These are phyloP conservation scores for Starmerella scarabaei DNA, from an alignment of 805 yeast species.

Conservation along the genomic window DNA sequence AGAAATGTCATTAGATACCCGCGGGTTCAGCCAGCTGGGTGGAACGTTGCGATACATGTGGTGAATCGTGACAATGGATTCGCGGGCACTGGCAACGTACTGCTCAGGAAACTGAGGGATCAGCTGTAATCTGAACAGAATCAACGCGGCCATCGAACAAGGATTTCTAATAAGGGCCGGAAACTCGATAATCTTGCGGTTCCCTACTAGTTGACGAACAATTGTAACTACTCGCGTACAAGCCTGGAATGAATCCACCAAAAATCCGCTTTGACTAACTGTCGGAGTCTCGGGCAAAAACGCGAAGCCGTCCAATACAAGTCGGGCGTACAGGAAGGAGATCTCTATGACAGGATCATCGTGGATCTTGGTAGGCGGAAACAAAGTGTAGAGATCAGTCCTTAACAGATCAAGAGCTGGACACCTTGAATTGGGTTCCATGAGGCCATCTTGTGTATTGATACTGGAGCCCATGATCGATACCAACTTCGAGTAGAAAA, in stretches of 20 bases:
- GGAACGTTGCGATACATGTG: constrained; percentile 74
- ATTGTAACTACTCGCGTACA: constrained; percentile 75
- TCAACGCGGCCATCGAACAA: constrained; percentile 61
- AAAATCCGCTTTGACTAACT: constrained; percentile 75
- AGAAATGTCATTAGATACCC: constrained; percentile 73
- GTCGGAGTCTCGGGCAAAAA: constrained; percentile 67
- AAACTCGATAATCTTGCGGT: constrained; percentile 59
- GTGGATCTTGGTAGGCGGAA: constrained; percentile 34
- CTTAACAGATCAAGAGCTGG: constrained; percentile 66
- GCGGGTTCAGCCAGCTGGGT: constrained; percentile 68
- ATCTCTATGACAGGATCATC: constrained; percentile 58
- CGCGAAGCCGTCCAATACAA: constrained; percentile 78
- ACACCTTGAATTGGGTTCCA: constrained; percentile 72
- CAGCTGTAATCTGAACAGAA: constrained; percentile 67
- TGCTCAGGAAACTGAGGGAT: constrained; percentile 57
- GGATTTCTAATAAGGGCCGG: constrained; percentile 81
- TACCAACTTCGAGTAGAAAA: constrained; percentile 72
- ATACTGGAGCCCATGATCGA: constrained; percentile 80
- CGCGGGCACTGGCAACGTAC: constrained; percentile 78
- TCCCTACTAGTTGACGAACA: constrained; percentile 55
- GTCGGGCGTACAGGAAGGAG: constrained; percentile 61
- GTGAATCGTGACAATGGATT: constrained; percentile 86
- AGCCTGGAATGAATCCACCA: constrained; percentile 63
- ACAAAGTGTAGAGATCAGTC: constrained; percentile 59
- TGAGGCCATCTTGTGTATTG: constrained; percentile 73